phyloP scores from a whole-genome alignment of 176 grass and related monocot genomes.

The Phoenix roebelenii region DNA sequence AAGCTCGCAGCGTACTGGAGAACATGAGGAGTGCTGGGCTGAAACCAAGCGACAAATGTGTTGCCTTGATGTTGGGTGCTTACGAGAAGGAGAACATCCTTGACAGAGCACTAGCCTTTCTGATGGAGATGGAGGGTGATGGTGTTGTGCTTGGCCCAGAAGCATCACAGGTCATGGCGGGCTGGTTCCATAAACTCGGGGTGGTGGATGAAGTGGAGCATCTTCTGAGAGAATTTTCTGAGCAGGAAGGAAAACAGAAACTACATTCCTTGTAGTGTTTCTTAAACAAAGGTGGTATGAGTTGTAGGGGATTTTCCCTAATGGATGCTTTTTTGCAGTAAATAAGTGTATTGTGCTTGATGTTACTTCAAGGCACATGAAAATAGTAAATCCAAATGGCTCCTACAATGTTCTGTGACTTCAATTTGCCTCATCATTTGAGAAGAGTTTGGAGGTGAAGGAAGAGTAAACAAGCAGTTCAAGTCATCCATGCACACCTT shows the following conservation, averaged over 20 bases:
- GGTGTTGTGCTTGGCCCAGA: constrained; percentile 37
- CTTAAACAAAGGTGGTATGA: too few species aligned
- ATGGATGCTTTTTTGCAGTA: too few species aligned
- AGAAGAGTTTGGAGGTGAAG: too few species aligned
- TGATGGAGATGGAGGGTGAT: constrained; percentile 61
- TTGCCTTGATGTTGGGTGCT: constrained; percentile 37
- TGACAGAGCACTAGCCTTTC: constrained; percentile 55
- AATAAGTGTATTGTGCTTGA: too few species aligned
- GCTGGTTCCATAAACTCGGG: constrained; percentile 58
- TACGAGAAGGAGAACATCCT: constrained; percentile 45
- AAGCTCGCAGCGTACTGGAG: constrained; percentile 39
- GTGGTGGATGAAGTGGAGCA: constrained; percentile 58
- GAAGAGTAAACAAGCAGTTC: too few species aligned
- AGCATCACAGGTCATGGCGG: constrained; percentile 42
- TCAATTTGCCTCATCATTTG: too few species aligned
- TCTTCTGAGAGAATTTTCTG: constrained; percentile 33
- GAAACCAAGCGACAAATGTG: constrained; percentile 48
- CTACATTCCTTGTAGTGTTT: neutral
- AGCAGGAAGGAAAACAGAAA: constrained; percentile 3
- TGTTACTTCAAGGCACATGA: too few species aligned
- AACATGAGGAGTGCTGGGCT: constrained; percentile 49
- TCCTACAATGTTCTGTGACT: too few species aligned
- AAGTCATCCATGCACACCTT: too few species aligned
- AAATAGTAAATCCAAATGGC: too few species aligned
- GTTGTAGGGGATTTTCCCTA: too few species aligned